Percentiles rank a stretch among this genome's conserved stretches.
These are phyloP conservation scores for Scedosporium minutisporum DNA, from an alignment of 2,329 filamentous ascomycete species.

Conservation along the genomic window DNA sequence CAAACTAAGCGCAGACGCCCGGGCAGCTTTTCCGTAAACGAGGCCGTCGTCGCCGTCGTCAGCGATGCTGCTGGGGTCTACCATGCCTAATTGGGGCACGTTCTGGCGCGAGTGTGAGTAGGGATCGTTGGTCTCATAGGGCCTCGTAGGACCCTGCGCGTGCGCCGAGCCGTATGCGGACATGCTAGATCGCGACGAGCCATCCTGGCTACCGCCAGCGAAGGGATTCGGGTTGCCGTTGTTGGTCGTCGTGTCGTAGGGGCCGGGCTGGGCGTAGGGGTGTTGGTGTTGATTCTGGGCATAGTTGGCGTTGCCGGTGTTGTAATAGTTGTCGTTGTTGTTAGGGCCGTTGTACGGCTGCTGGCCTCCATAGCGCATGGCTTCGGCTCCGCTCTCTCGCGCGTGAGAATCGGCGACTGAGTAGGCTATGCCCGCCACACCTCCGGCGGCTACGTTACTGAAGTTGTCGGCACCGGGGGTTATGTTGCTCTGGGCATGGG, in stretches of 20 bases:
- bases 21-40: slow-evolving; percentile 37
- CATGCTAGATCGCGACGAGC: slow-evolving; percentile 29
- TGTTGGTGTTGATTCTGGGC: slow-evolving; percentile 7
- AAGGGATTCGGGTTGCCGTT: slow-evolving; percentile 3
- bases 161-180: slow-evolving; percentile 26
- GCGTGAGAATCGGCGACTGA: slow-evolving; percentile 55
- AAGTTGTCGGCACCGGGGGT: slow-evolving; percentile 62
- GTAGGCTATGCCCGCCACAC: slow-evolving; percentile 58
- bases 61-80: slow-evolving; percentile 71
- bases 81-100: slow-evolving; percentile 40
- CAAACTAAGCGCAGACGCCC: slow-evolving; percentile 48
- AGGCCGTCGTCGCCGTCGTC: slow-evolving; percentile 87
- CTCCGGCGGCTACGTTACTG: slow-evolving; percentile 50
- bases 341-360: neutral
- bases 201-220: slow-evolving; percentile 3
- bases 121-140: slow-evolving; percentile 55
- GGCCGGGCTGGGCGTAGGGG: slow-evolving; percentile 11
- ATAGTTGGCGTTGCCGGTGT: slow-evolving; percentile 14
- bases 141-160: slow-evolving; percentile 24
- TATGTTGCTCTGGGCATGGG: slow-evolving; percentile 22
- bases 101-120: slow-evolving; percentile 21
- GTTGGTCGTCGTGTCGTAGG: neutral
- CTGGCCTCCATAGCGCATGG: slow-evolving; percentile 35
- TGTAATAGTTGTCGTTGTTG: slow-evolving; percentile 15
- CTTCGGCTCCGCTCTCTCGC: slow-evolving; percentile 55